These are phyloP conservation scores for Spiraea crenata DNA, from an alignment of 331 rosid genomes.

Conservation along the genomic window DNA sequence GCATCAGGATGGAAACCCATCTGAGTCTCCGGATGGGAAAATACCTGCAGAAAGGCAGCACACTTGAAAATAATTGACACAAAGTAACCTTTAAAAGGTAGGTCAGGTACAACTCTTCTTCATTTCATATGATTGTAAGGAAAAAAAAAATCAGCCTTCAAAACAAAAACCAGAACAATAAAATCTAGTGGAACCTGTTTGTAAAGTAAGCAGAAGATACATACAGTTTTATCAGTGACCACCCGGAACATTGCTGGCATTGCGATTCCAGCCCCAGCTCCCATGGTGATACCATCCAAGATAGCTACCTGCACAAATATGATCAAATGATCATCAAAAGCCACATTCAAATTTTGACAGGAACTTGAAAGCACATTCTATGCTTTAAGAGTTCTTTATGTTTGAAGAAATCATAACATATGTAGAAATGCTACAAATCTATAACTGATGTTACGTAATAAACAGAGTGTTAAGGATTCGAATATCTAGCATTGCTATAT, in stretches of 20 bases:
- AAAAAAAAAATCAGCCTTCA: not conserved
- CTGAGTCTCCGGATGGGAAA: constrained; percentile 88
- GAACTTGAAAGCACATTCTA: not conserved
- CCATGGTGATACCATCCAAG: constrained; percentile 87
- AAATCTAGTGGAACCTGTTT: not conserved
- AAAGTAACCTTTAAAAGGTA: not conserved
- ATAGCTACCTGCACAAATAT: constrained; percentile 65
- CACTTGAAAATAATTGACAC: not conserved
- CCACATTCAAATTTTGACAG: not conserved
- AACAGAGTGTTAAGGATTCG: not conserved
- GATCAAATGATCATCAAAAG: constrained; percentile 26
- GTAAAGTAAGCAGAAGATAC: constrained; percentile 31
- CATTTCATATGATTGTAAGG: not conserved
- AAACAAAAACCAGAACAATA: not conserved
- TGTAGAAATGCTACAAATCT: not conserved
- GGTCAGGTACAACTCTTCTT: not conserved
- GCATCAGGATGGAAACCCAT: constrained; percentile 98
- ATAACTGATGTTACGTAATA: not conserved
- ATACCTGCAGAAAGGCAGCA: constrained; percentile 42
- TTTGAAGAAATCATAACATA: not conserved
- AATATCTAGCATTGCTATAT: not conserved
- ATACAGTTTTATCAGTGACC: constrained; percentile 87
- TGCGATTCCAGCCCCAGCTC: constrained; percentile 92
- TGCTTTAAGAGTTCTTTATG: not conserved
- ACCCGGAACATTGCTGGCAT: constrained; percentile 85